Conservation (phyloP, 805 yeast species). For the Phaffomyces antillensis region DNA sequence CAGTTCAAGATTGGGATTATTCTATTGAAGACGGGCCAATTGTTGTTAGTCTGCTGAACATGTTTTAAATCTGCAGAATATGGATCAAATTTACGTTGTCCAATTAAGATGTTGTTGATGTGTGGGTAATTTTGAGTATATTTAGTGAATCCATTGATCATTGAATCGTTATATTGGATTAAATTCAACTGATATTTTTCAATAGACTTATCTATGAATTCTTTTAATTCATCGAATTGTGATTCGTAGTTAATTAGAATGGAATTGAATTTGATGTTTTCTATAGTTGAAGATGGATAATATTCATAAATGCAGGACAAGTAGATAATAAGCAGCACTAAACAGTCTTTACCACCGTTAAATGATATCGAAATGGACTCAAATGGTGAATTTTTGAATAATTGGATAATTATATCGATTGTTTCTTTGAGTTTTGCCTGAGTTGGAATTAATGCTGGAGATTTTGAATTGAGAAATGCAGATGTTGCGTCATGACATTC, state of each 20-base stretch:
- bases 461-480: not conserved
- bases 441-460: not conserved
- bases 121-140: conserved; percentile 48
- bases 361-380: conserved; percentile 71
- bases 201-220: conserved; percentile 54
- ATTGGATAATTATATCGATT: not conserved
- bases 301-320: conserved; percentile 44
- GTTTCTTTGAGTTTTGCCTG: conserved; percentile 2
- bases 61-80: conserved; percentile 52
- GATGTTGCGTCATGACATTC: not conserved
- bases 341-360: conserved; percentile 96
- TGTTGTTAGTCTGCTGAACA: conserved; percentile 73
- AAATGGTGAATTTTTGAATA: conserved; percentile 4
- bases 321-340: conserved; percentile 75
- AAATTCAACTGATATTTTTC: conserved; percentile 46
- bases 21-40: conserved; percentile 86
- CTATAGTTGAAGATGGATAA: conserved; percentile 10
- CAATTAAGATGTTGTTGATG: conserved; percentile 75
- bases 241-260: conserved; percentile 72
- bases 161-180: conserved; percentile 31
- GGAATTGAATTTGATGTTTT: conserved; percentile 34
- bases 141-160: conserved; percentile 64
- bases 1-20: conserved; percentile 87
- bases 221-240: conserved; percentile 64
- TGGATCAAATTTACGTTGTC: conserved; percentile 86